Evolutionary conservation across 1,284 basidiomycete genomes (phyloP).

Genomic region (Ustilago cynodontis): DNA sequence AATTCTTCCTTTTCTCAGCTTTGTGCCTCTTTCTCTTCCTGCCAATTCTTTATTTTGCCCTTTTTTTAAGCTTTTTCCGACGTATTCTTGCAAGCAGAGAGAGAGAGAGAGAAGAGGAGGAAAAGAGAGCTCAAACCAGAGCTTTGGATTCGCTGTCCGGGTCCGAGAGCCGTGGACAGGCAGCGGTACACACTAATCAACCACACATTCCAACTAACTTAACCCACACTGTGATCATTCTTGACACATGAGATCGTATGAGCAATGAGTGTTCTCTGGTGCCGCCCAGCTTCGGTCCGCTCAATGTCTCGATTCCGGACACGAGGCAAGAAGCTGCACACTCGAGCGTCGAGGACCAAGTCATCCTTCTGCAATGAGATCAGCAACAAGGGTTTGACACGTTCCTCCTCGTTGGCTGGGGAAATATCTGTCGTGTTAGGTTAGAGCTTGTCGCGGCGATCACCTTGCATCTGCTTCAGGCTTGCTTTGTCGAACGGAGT

Average conservation of each 20-base stretch:
- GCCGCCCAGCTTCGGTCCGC: neutral
- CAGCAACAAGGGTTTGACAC: neutral
- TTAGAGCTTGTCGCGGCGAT: neutral
- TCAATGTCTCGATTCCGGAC: neutral
- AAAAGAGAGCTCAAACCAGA: neutral
- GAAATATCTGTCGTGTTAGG: neutral
- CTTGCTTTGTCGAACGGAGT: no score
- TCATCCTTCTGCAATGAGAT: neutral
- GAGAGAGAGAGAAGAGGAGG: neutral
- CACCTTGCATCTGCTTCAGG: neutral
- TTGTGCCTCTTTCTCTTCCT: neutral
- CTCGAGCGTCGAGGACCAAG: neutral
- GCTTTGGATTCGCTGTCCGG: neutral
- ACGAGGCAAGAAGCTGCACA: conserved; percentile 3
- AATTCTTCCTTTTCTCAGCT: neutral
- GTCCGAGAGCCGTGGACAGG: conserved; percentile 1
- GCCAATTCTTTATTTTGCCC: no score
- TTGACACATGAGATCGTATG: no score
- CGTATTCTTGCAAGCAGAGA: neutral
- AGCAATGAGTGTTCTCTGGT: no score
- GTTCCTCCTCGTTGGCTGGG: neutral
- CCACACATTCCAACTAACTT: neutral
- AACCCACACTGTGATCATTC: no score
- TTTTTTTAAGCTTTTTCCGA: conserved; percentile 1
- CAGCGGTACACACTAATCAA: no score